Evolutionary conservation across 306 rosid species (phyloP), one percentile per base, ranked within the genome.

Genomic region (Lathyrus sativus): DNA sequence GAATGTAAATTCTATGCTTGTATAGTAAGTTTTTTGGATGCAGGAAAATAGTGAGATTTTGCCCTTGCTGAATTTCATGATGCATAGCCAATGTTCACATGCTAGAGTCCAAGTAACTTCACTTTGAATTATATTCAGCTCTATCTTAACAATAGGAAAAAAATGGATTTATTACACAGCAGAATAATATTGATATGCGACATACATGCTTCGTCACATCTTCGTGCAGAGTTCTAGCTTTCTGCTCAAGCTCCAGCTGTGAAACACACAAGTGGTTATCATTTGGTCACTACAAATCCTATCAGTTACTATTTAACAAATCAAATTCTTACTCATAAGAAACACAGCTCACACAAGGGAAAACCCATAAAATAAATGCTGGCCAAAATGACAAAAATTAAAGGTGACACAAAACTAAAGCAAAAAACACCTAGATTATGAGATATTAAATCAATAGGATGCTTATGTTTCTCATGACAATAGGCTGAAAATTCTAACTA

Each of bases 181-280:
- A 60, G 0, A 62, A 74, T 13, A 45, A 61, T 53, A 70, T 38
- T 59, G 54, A 70, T 65, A 66, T 28, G 38, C 35, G 13, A 83
- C 89, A 12, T 80, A 88, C 97, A 68, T 88, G 89, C 76, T 88
- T 80, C 29, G 72, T 85, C 45, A 85, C 85, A 74, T 86, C 90
- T 86, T 86, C 84, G 54, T 81, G 95, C 56, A 91, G 73, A 81
- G 66, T 81, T 78, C 81, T 80, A 62, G 84, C 95, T 83, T 91
- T 91, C 86, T 86, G 81, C 46, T 83, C 82, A 73, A 88, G 84
- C 82, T 88, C 95, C 75, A 67, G 76, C 97, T 91, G 84, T 54
- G 24, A 85, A 80, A 65, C 68, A 76, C 59, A 76, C 53, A 54
- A n/a, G 49, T 42, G 7, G 76, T 79, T 57, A 45, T 35, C 53